Evolutionary conservation across 768 basidiomycete species (phyloP), one percentile per base, ranked within the genome.

Genomic region (Lepiota subincarnata): DNA sequence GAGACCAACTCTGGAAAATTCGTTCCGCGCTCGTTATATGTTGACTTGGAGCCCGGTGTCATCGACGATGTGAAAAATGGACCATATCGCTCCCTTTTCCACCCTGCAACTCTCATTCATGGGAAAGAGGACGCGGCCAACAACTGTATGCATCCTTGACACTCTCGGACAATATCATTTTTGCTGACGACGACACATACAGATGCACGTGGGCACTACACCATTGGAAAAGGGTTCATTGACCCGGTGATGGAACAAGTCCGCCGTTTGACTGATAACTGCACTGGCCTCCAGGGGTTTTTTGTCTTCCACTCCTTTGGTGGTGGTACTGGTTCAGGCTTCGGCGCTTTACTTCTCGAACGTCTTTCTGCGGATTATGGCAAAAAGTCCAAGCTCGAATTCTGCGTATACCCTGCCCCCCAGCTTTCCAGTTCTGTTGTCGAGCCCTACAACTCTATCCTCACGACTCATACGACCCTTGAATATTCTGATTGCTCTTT

Each of bases 401-500:
- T 98, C 78, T 89, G 91, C 60, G 92, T 97, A 39, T 97, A 96
- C 73, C 95, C 95, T 44, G 91, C 94, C 5, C 94, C 94, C 10
- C 87, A 89, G 64, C 80, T 95, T 31, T 31, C 92, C 44, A 97
- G 86, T 74, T 98, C 96, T 34, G 89, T 98, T 57, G 97, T 99
- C 40, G 97, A 99, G 73, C 97, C 97, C 1, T 99, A 99, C 79
- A 99, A 99, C 81, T 89, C 90, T 1, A 89, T 97, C 50, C 79
- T 99, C 57, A 98, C 97, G 42, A 99, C 97, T 45, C 97, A 99
- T 72, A 98, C 97, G 38, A 98, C 97, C 53, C 86, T 98, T 54
- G 97, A 98, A 73, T 96, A 99, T 75, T 97, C 97, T n/a, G 97
- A 99, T 76, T 99, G 97, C 72, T 98, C 97, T 37, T 99, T 99